phyloP scores from a whole-genome alignment of 192 early-diverging fungal genomes.

The Nowakowskiella sp. region DNA sequence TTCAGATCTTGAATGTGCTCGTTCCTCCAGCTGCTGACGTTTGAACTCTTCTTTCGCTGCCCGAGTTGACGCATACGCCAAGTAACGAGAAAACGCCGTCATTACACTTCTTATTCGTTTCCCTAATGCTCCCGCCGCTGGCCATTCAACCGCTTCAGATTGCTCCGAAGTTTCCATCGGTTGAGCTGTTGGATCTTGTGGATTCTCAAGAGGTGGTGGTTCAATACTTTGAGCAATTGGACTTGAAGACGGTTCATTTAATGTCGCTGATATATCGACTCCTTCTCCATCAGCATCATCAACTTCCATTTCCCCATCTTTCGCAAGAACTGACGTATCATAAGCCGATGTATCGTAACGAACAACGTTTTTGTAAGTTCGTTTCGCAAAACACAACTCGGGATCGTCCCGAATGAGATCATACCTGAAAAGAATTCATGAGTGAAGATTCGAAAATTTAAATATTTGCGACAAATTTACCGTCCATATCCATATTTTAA shows the following conservation, averaged over 20 bases:
- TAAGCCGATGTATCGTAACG: not conserved
- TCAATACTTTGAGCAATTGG: not conserved
- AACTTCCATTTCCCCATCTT: constrained; percentile 16
- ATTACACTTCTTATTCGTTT: constrained; percentile 37
- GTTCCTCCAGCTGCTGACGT: constrained; percentile 18
- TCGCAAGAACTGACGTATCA: constrained; percentile 4
- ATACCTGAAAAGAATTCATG: constrained; percentile 18
- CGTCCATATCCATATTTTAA: constrained; percentile 70
- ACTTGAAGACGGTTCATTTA: constrained; percentile 8
- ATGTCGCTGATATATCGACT: not conserved
- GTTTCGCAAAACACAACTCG: constrained; percentile 27
- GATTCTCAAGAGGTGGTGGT: constrained; percentile 17
- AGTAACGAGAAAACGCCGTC: constrained; percentile 30
- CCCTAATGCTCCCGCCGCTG: constrained; percentile 41
- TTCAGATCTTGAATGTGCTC: constrained; percentile 24
- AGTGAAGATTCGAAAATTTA: not conserved
- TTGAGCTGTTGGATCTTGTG: not conserved
- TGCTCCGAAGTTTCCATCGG: constrained; percentile 3
- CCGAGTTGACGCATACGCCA: no score
- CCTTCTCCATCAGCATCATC: constrained; percentile 21
- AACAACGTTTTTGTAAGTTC: constrained; percentile 16
- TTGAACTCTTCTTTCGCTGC: constrained; percentile 30
- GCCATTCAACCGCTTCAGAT: constrained; percentile 20
- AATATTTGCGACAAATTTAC: constrained; percentile 18
- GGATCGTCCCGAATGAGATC: constrained; percentile 42